phyloP scores from a whole-genome alignment of 176 grass and related monocot species.

The Bothriochloa decipiens region DNA sequence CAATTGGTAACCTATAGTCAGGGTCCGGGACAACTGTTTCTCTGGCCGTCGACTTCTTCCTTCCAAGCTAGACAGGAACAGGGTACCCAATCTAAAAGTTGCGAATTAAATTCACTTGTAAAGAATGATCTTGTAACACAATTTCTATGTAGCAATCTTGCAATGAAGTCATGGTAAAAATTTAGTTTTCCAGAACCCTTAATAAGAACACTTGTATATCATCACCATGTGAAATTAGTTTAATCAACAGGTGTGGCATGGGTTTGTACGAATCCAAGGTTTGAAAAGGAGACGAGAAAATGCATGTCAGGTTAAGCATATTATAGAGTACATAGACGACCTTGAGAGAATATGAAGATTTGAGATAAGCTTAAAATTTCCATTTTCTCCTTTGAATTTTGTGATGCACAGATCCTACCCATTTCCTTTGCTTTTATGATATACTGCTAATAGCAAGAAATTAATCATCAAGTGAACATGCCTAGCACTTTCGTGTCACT shows the following conservation, averaged over 20 bases:
- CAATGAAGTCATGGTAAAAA: neutral
- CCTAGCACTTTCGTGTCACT: neutral
- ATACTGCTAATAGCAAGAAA: conserved; percentile 1
- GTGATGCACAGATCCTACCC: neutral
- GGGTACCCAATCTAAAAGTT: neutral
- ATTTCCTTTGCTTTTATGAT: neutral
- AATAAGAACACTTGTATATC: neutral
- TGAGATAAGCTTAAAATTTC: neutral
- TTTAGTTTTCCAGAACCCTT: neutral
- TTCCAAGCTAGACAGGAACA: conserved; percentile 64
- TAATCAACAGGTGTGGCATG: neutral
- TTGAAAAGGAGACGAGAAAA: neutral
- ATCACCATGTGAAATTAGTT: neutral
- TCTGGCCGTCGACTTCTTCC: conserved; percentile 67
- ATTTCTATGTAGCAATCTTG: conserved; percentile 14
- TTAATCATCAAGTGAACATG: neutral
- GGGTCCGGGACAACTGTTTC: conserved; percentile 78
- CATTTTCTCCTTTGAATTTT: neutral
- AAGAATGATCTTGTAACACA: neutral
- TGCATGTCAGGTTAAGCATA: neutral
- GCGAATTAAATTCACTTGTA: neutral
- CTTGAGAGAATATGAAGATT: neutral
- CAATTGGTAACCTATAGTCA: conserved; percentile 88
- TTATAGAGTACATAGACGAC: neutral
- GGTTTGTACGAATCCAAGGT: neutral